Evolutionary conservation across 2,329 filamentous ascomycete species (phyloP).

Genomic region (Diaporthe vexans): DNA sequence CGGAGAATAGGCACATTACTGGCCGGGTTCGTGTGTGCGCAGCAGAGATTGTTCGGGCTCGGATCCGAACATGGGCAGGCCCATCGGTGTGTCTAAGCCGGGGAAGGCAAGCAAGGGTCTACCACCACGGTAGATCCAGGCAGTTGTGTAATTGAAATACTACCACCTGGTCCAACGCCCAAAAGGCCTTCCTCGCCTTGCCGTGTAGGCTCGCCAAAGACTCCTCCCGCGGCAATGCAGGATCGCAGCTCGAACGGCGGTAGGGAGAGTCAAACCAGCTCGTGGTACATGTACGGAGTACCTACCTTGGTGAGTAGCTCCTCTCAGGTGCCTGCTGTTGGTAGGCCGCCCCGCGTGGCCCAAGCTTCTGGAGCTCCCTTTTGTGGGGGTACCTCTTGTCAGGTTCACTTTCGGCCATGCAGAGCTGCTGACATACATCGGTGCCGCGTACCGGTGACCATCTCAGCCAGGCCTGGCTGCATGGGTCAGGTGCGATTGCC

Average conservation of each 20-base stretch:
- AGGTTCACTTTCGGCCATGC: neutral
- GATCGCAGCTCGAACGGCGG: neutral
- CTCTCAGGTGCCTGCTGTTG: neutral
- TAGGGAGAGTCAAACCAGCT: neutral
- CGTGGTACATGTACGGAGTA: neutral
- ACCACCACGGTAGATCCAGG: neutral
- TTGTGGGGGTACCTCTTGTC: neutral
- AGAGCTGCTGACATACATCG: neutral
- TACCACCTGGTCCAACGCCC: neutral
- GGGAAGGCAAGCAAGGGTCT: neutral
- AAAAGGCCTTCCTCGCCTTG: neutral
- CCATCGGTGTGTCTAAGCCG: neutral
- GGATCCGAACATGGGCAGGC: neutral
- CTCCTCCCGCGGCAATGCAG: neutral
- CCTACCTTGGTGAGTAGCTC: neutral
- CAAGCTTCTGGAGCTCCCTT: conserved; percentile 29
- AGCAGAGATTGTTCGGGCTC: conserved; percentile 1
- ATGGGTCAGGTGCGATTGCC: conserved; percentile 23
- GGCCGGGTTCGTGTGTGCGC: neutral
- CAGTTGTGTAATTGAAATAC: neutral
- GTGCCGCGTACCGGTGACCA: neutral
- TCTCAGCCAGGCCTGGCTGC: neutral
- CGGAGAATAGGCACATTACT: neutral
- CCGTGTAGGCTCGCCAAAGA: neutral
- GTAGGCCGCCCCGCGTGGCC: conserved; percentile 30